Evolutionary conservation across 2,329 filamentous ascomycete species (phyloP), one percentile per base, ranked within the genome.

Genomic region (Furcasterigmium sp.): DNA sequence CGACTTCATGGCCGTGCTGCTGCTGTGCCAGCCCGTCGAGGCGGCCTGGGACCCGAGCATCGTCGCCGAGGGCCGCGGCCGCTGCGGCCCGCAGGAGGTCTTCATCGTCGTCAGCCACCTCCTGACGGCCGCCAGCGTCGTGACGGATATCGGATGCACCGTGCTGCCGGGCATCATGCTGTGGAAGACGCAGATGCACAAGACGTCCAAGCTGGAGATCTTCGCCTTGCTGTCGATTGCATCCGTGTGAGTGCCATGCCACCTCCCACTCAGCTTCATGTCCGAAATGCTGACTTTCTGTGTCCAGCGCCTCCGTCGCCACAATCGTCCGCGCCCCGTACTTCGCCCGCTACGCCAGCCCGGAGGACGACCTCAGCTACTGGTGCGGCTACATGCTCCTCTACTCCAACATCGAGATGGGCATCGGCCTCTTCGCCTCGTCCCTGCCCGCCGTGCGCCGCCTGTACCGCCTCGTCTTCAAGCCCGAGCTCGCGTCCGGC

Each of bases 121-220:
- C 6, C 56, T 59, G 1, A 63, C 60, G 3, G 56, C 51, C 14
- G 53, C 53, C 6, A 58, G 59, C 7, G 60, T 64, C 21, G 45
- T 56, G 3, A 64, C 60, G n/a, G 60, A 63, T 39, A 11, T 59
- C 39, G 57, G 56, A 8, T 55, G 56, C 8, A 56, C 56, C 1
- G 46, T 63, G 2, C 47, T 64, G 7, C 60, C 60, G 0, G 61
- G 54, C 3, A 39, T 61, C 4, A 53, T 64, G 14, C 45, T 64
- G 5, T 63, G 57, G 54, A 54, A 51, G 3, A 58, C 57, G 7
- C 58, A 62, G 42, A 61, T 62, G 56, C 53, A 56, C 47, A 49
- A 40, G 13, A 47, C 50, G 32, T 50, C 43, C n/a, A 53, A 53
- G 39, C 44, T 52, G 20, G 48, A 53, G 10, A 50, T 54, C 11